phyloP scores from a whole-genome alignment of 768 basidiomycete genomes.

The Tricholoma hemisulphureum region DNA sequence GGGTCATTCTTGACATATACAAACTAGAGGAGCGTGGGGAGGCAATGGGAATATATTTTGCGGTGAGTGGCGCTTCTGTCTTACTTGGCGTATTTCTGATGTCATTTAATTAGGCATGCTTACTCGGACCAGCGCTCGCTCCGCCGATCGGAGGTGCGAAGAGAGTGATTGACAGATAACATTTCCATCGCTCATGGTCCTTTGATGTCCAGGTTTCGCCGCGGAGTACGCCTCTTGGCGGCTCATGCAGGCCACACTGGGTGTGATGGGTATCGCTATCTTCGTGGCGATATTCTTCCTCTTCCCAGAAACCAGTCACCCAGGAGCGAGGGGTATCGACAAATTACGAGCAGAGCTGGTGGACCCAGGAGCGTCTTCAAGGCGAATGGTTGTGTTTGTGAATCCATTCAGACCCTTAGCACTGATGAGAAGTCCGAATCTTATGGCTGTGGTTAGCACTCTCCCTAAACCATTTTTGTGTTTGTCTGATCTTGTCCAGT shows the following conservation, averaged over 20 bases:
- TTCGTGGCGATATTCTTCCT: conserved; percentile 33
- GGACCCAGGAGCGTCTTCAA: conserved; percentile 5
- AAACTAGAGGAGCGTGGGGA: conserved; percentile 45
- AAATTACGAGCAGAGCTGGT: conserved; percentile 15
- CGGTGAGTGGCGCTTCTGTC: conserved; percentile 26
- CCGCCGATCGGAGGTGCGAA: conserved; percentile 41
- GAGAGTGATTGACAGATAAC: neutral
- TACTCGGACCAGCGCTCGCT: conserved; percentile 10
- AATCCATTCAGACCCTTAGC: conserved; percentile 44
- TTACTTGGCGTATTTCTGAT: neutral
- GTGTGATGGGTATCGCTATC: conserved; percentile 34
- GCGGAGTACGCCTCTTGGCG: conserved; percentile 68
- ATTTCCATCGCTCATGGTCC: conserved; percentile 12
- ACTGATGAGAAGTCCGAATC: conserved; percentile 44
- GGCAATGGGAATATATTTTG: conserved; percentile 50
- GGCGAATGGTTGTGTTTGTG: conserved; percentile 29
- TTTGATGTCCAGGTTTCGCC: conserved; percentile 38
- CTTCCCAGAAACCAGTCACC: conserved; percentile 53
- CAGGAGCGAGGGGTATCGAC: conserved; percentile 43
- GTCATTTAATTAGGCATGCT: conserved; percentile 11
- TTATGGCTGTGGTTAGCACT: conserved; percentile 38
- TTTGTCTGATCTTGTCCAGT: neutral
- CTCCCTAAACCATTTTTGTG: neutral
- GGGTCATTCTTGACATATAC: conserved; percentile 23
- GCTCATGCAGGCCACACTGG: conserved; percentile 48